Percentiles rank a stretch among this genome's conserved stretches.
phyloP scores from a whole-genome alignment of 116 monocot species.

The Trichopus zeylanicus region DNA sequence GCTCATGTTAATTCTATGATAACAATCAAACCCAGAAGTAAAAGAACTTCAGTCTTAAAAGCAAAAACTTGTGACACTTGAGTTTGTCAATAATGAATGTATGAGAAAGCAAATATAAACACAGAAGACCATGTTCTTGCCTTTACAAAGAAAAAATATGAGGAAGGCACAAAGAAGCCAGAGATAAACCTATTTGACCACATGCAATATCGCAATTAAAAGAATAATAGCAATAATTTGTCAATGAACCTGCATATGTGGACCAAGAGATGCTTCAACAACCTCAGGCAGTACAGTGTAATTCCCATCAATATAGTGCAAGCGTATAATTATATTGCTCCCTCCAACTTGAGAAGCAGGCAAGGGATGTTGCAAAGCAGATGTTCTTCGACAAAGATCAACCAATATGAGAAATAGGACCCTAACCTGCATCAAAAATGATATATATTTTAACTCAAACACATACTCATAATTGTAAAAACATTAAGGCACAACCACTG shows the following conservation, averaged over 20 bases:
- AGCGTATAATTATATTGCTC: conserved; percentile 63
- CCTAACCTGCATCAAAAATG: conserved; percentile 54
- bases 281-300: conserved; percentile 96
- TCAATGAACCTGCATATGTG: conserved; percentile 81
- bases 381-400: conserved; percentile 90
- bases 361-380: conserved; percentile 61
- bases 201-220: not conserved
- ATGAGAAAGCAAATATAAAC: no score
- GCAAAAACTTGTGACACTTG: no score
- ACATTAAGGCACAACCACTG: no score
- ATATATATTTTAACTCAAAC: not conserved
- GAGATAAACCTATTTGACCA: no score
- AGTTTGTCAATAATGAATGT: no score
- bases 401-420: conserved; percentile 92
- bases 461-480: no score
- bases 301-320: conserved; percentile 97
- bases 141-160: no score
- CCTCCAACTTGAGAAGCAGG: conserved; percentile 84
- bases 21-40: no score
- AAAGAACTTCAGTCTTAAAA: no score
- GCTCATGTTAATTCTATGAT: no score
- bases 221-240: conserved; percentile 1
- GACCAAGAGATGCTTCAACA: conserved; percentile 94
- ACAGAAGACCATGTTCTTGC: no score
- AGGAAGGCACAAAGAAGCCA: no score